A percentile compares a stretch with the other conserved stretches of the same genome.
These are phyloP conservation scores for Neoboletus subvelutipes DNA, from an alignment of 768 basidiomycete species.

Conservation along the genomic window DNA sequence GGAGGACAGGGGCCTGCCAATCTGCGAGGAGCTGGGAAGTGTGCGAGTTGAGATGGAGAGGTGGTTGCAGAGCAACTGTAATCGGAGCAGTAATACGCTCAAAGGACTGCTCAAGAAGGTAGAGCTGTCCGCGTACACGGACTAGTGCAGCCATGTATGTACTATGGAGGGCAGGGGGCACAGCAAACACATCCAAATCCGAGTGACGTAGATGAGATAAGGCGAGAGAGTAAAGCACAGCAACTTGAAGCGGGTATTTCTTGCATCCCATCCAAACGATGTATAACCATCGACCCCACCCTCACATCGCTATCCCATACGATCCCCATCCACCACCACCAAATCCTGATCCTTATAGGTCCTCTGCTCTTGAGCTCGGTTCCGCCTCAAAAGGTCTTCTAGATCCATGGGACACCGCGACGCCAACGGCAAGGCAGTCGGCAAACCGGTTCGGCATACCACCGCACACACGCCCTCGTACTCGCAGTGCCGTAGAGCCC, in stretches of 20 bases:
- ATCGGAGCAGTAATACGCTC: conserved; percentile 75
- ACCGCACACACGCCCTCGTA: conserved; percentile 34
- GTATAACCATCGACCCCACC: conserved; percentile 35
- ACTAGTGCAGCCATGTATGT: conserved; percentile 8
- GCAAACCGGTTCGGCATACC: conserved; percentile 17
- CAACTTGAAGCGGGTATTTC: background rate
- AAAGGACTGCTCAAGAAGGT: conserved; percentile 85
- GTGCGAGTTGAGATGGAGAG: conserved; percentile 80
- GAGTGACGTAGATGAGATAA: conserved; percentile 22
- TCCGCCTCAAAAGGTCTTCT: conserved; percentile 23
- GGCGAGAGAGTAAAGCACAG: background rate
- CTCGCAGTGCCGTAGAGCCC: conserved; percentile 39
- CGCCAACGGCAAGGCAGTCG: conserved; percentile 27
- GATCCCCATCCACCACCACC: conserved; percentile 35
- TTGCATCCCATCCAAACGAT: conserved; percentile 9
- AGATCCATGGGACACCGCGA: conserved; percentile 37
- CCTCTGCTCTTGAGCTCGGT: conserved; percentile 32
- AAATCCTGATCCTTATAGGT: conserved; percentile 27
- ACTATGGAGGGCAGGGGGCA: background rate
- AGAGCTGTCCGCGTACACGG: conserved; percentile 49
- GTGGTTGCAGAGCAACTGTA: conserved; percentile 87
- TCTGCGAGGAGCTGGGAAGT: conserved; percentile 62
- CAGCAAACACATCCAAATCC: conserved; percentile 20
- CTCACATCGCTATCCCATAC: conserved; percentile 39
- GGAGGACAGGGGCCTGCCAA: conserved; percentile 61